Evolutionary conservation across 78 protist genomes (phyloP), one percentile per base, ranked within the genome.

Genomic region (Dictyostelium intermedium): DNA sequence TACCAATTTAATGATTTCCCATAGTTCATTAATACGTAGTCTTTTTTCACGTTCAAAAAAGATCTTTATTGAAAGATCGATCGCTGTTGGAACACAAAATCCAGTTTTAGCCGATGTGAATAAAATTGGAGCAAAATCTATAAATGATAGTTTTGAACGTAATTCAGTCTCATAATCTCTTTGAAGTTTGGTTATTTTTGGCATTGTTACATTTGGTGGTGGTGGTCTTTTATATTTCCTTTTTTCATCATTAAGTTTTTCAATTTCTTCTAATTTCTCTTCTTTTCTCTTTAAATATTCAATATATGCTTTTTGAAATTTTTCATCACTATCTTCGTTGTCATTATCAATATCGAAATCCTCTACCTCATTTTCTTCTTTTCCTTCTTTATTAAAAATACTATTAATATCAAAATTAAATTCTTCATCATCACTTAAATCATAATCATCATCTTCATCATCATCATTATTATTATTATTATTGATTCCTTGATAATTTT

Each of bases 101-200:
- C 96, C 96, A 63, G 96, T 94, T 43, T 86, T 94, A 2, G 96
- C 96, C 11, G 93, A 87, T 27, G 92, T 85, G 53, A 94, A 94
- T 37, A 89, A 41, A 43, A 87, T 61, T 1, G 96, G 96, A 2
- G 82, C 96, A 80, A 43, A 87, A 78, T 94, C 93, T 32, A 94
- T 30, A 83, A 86, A 94, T 56, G 69, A 53, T 25, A 94, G n/a
- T 53, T 94, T 87, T 0, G 70, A 30, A 39, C 93, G 60, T 10
- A 94, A 13, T 35, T 80, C 63, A 5, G 14, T 47, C 69, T 83
- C 91, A 70, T 32, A 94, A 23, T 83, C 91, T n/a, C 87, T 77
- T 73, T 91, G 94, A 32, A 69, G 82, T 50, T 63, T 80, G 5
- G 87, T 50, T 1, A 53, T 37, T 81, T 37, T 69, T 89, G 94